Evolutionary conservation across 2,329 filamentous ascomycete genomes (phyloP).

Genomic region (Davidsoniella eucalypti): DNA sequence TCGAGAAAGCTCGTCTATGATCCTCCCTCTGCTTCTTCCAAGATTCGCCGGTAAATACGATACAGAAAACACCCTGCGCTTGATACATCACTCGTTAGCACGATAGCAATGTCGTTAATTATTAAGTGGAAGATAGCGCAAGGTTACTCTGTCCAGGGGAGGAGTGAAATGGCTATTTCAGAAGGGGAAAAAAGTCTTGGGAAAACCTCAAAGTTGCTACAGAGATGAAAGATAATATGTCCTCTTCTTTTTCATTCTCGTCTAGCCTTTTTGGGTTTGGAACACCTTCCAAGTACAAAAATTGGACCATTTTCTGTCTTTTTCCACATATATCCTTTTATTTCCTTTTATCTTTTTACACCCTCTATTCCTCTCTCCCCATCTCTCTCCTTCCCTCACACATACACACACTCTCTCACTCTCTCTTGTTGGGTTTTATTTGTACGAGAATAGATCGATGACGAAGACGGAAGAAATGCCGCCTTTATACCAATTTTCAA

Average conservation of each 20-base stretch:
- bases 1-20: conserved; percentile 83
- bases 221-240: not conserved
- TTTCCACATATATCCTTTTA: not conserved
- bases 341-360: not conserved
- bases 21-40: conserved; percentile 44
- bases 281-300: not conserved
- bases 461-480: not conserved
- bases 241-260: not conserved
- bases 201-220: too few relatives aligned
- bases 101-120: too few relatives aligned
- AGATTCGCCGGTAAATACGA: conserved; percentile 29
- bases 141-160: too few relatives aligned
- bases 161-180: too few relatives aligned
- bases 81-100: too few relatives aligned
- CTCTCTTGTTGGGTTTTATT: not conserved
- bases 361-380: not conserved
- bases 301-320: not conserved
- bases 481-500: not conserved
- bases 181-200: too few relatives aligned
- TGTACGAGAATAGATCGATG: conserved; percentile 8
- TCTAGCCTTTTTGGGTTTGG: not conserved
- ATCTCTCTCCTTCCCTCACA: not conserved
- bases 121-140: too few relatives aligned
- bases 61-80: not conserved
- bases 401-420: not conserved